These are phyloP conservation scores for Silybum marianum DNA, from an alignment of 129 eudicot genomes.

Conservation along the genomic window DNA sequence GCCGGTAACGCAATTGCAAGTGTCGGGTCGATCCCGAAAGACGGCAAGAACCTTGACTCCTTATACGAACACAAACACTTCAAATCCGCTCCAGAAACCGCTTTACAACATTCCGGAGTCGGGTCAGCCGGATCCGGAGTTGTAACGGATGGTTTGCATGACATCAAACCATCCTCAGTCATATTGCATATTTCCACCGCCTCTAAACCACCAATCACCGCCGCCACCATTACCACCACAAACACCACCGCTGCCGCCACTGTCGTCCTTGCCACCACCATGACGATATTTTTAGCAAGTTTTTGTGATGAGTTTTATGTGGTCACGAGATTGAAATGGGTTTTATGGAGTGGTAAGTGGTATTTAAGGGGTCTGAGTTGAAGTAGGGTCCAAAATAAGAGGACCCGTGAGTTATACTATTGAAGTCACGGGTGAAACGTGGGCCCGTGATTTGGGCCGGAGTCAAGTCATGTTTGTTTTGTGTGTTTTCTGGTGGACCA, in stretches of 20 bases:
- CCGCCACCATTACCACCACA: slow-evolving; percentile 30
- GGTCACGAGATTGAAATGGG: slow-evolving; percentile 24
- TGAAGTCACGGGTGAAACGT: slow-evolving; percentile 38
- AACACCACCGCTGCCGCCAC: not conserved
- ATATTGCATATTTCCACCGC: slow-evolving; percentile 51
- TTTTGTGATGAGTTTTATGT: slow-evolving; percentile 12
- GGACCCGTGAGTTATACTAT: slow-evolving; percentile 44
- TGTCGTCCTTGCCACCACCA: slow-evolving; percentile 14
- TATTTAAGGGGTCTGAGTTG: slow-evolving; percentile 16
- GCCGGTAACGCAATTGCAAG: slow-evolving; percentile 61
- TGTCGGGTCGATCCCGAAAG: slow-evolving; percentile 67
- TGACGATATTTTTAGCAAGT: not conserved
- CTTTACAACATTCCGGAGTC: slow-evolving; percentile 52
- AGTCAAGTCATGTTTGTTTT: slow-evolving; percentile 8
- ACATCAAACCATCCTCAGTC: slow-evolving; percentile 50
- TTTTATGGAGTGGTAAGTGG: not conserved
- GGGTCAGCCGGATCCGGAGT: slow-evolving; percentile 56
- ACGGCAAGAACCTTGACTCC: slow-evolving; percentile 63
- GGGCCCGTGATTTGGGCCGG: slow-evolving; percentile 35
- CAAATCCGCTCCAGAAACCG: slow-evolving; percentile 54
- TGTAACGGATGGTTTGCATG: slow-evolving; percentile 66
- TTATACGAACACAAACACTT: slow-evolving; percentile 63
- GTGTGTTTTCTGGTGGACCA: slow-evolving; percentile 11
- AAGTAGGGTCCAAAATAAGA: slow-evolving; percentile 23
- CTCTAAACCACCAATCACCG: slow-evolving; percentile 22